Conservation (phyloP, 768 basidiomycete genomes). For the Lentinula boryana region DNA sequence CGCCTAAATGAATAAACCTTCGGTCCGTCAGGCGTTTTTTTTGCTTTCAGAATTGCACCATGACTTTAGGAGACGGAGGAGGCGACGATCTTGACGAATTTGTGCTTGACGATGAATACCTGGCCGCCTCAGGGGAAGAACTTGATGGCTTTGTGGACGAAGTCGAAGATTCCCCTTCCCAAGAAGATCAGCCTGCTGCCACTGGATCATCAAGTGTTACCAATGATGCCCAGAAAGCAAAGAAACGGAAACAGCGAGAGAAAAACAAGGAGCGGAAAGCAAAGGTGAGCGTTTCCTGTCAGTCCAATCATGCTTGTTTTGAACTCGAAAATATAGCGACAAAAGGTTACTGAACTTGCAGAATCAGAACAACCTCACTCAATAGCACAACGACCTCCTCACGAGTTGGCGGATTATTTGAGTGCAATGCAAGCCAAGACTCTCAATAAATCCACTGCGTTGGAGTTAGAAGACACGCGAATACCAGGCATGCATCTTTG, state of each 20-base stretch:
- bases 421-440: slow-evolving; percentile 61
- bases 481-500: slow-evolving; percentile 62
- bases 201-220: neutral
- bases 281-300: slow-evolving; percentile 38
- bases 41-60: slow-evolving; percentile 6
- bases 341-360: slow-evolving; percentile 46
- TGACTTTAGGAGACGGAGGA: slow-evolving; percentile 13
- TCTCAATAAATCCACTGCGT: slow-evolving; percentile 58
- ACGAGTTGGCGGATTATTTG: slow-evolving; percentile 57
- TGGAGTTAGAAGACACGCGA: slow-evolving; percentile 76
- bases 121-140: slow-evolving; percentile 62
- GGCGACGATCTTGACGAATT: slow-evolving; percentile 86
- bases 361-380: slow-evolving; percentile 34
- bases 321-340: slow-evolving; percentile 38
- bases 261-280: slow-evolving; percentile 69
- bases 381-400: slow-evolving; percentile 52
- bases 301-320: slow-evolving; percentile 6
- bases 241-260: slow-evolving; percentile 69
- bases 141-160: slow-evolving; percentile 12
- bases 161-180: neutral
- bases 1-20: neutral
- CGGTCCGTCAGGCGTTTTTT: neutral
- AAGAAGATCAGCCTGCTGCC: neutral
- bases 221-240: slow-evolving; percentile 22
- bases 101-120: slow-evolving; percentile 53